These are phyloP conservation scores for Phytophthora pseudosyringae DNA, from an alignment of 352 stramenopile genomes.

Conservation along the genomic window DNA sequence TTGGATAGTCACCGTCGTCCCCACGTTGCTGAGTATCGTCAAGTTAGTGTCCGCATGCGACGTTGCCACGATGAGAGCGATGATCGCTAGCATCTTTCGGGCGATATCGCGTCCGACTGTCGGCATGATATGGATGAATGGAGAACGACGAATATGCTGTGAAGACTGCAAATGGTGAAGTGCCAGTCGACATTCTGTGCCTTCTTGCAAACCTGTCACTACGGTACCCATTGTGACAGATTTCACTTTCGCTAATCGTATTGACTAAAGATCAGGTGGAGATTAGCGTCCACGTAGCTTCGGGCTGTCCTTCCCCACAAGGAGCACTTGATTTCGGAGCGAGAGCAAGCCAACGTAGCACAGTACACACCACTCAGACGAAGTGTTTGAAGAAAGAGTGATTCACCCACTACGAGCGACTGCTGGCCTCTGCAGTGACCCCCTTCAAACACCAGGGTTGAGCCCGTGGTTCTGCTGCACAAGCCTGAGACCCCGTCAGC, in stretches of 20 bases:
- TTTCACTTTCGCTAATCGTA: neutral
- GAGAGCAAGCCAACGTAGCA: neutral
- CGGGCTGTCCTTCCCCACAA: neutral
- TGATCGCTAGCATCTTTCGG: neutral
- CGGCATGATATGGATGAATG: neutral
- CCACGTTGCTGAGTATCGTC: neutral
- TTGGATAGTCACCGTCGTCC: slow-evolving; percentile 2
- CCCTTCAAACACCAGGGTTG: neutral
- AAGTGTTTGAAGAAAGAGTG: neutral
- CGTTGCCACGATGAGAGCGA: neutral
- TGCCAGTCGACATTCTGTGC: neutral
- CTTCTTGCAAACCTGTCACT: neutral
- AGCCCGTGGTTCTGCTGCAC: slow-evolving; percentile 41
- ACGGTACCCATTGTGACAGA: neutral
- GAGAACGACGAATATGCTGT: neutral
- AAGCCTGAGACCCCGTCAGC: slow-evolving; percentile 14
- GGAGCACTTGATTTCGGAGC: neutral
- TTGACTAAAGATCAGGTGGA: neutral
- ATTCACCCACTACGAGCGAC: neutral
- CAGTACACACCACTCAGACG: neutral
- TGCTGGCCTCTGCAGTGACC: neutral
- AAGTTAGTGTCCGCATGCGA: slow-evolving; percentile 1
- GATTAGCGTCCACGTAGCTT: neutral
- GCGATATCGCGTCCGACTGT: neutral
- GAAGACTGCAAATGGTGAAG: neutral